A percentile compares a stretch with the other conserved stretches of the same genome.
Conservation (phyloP, 2,329 filamentous ascomycete genomes). For the Nemania sp. region DNA sequence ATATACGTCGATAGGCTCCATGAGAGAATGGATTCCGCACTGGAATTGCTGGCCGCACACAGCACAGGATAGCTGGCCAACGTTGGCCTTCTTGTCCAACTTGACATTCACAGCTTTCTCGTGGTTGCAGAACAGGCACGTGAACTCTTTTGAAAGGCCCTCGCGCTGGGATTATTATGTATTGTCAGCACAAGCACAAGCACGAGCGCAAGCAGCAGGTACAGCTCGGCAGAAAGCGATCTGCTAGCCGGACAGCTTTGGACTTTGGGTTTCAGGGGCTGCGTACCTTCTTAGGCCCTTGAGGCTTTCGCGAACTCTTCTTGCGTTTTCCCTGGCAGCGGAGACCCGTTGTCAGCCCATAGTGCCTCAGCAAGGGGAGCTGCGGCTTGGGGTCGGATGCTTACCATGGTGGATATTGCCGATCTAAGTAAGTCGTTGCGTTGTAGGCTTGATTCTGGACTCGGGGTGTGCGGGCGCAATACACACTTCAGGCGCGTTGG, state of each 20-base stretch:
- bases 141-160: slow-evolving; percentile 80
- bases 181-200: slow-evolving; percentile 3
- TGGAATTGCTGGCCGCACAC: slow-evolving; percentile 94
- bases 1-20: slow-evolving; percentile 91
- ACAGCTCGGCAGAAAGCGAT: not conserved
- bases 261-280: slow-evolving; percentile 4
- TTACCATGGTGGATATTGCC: slow-evolving; percentile 31
- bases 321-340: slow-evolving; percentile 81
- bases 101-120: slow-evolving; percentile 91
- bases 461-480: not conserved
- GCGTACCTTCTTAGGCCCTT: slow-evolving; percentile 78
- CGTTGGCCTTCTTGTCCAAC: slow-evolving; percentile 88
- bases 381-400: not conserved
- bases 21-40: slow-evolving; percentile 89
- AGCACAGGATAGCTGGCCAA: slow-evolving; percentile 86
- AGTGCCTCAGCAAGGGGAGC: not conserved
- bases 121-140: slow-evolving; percentile 98
- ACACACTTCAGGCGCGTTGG: no score
- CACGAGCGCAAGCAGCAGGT: no score
- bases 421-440: not conserved
- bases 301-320: slow-evolving; percentile 82
- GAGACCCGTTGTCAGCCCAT: slow-evolving; percentile 4
- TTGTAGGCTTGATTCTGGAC: not conserved
- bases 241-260: not conserved
- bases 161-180: slow-evolving; percentile 57